A percentile compares a stretch with the other conserved stretches of the same genome.
These are phyloP conservation scores for Erythrophleum fordii DNA, from an alignment of 306 rosid species.

Conservation along the genomic window DNA sequence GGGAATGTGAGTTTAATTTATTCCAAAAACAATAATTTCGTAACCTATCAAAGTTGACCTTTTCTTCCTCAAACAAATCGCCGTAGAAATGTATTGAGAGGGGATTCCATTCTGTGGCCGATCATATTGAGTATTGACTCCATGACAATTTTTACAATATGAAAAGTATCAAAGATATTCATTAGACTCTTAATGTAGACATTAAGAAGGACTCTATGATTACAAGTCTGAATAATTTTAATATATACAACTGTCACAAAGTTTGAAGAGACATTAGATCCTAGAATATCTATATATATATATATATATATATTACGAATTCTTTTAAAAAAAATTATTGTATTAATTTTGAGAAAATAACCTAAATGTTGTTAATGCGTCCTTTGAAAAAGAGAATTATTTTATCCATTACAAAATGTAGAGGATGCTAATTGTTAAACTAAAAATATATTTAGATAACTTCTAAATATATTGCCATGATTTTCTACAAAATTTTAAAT, in stretches of 20 bases:
- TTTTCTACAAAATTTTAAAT: neutral
- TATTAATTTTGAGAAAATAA: neutral
- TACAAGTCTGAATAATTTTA: neutral
- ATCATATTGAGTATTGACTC: neutral
- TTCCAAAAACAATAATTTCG: neutral
- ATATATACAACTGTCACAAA: neutral
- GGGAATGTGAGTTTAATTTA: too few species aligned
- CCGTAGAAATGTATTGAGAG: neutral
- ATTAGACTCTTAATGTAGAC: constrained; percentile 6
- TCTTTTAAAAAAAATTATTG: too few species aligned
- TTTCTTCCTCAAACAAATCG: neutral
- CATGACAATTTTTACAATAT: neutral
- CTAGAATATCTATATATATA: too few species aligned
- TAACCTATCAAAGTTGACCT: neutral
- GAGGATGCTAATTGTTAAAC: neutral
- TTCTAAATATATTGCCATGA: neutral
- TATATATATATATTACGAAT: too few species aligned
- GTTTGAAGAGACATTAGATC: neutral
- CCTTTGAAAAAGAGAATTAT: too few species aligned
- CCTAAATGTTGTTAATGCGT: neutral
- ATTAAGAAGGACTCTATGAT: neutral
- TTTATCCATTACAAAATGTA: neutral
- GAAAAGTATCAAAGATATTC: neutral
- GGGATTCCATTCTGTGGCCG: neutral
- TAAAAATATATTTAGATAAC: neutral